Base-by-base conservation (phyloP, 2,329 filamentous ascomycete genomes). In the Penicillium polonicum region DNA sequence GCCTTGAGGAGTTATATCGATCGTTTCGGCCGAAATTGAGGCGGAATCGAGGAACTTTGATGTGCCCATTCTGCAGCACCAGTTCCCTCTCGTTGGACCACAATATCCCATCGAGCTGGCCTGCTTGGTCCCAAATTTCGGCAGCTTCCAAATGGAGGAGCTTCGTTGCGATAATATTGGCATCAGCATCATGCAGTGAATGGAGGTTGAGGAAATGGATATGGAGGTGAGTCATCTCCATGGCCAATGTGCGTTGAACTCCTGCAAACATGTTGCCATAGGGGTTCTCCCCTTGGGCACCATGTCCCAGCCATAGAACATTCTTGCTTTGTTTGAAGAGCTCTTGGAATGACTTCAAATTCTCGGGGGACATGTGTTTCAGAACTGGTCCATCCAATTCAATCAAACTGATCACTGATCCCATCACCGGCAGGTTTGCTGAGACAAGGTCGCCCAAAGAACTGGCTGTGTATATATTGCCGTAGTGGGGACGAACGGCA, bases 41-140 rank as follows among this genome's bases (percentile, higher is more conserved):
- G n/a, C 61, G 54, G n/a, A 71, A 39, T n/a, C 73, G 66, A 9
- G 72, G 70, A 27, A 75, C 67, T 19, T 67, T 38, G 5, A 64
- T 31, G 4, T 62, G 57, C 2, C 68, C 71, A 33, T 67, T 36
- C 5, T 65, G 31, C 12, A 73, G 41, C 17, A 60, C 59, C 2
- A 70, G 29, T 46, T 76, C 72, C 1, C 62, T 66, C 51, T 74
- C 72, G 1, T 62, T 60, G 4, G 64, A 66, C 70, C 72, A 74
- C 4, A 72, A 44, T 0, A 72, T 45, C 2, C 57, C 55, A 23
- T 55, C 36, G 2, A 60, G 29, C 29, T 54, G 46, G 2, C 59
- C 58, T 8, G 42, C 39, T 6, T 60, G 59, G 23, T 63, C 60
- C 65, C 61, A 68, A 2, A 53, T 43, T 15, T 63, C 61, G 2